Evolutionary conservation across 148 eudicot genomes (phyloP).

Genomic region (Salicornia ramosissima): DNA sequence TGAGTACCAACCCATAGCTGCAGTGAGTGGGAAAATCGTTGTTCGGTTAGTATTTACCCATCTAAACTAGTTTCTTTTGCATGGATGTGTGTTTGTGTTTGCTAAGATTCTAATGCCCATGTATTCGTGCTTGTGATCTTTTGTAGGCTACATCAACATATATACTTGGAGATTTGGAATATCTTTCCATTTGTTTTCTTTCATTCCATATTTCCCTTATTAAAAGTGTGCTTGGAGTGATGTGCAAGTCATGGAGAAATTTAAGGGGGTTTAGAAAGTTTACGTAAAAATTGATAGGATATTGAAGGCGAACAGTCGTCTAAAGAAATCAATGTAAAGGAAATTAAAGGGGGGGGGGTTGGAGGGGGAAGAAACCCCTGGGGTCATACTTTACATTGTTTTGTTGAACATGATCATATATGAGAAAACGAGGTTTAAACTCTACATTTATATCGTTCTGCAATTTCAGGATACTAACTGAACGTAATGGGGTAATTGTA

Average conservation of each 20-base stretch:
- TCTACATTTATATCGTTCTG: background rate
- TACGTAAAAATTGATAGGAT: background rate
- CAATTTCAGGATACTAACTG: background rate
- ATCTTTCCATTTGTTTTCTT: background rate
- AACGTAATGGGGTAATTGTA: background rate
- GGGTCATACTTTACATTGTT: no score
- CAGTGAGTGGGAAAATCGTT: constrained; percentile 54
- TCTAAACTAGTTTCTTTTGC: constrained; percentile 6
- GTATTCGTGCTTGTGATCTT: background rate
- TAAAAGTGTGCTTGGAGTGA: background rate
- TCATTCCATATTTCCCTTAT: background rate
- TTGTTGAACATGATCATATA: background rate
- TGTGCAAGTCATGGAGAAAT: background rate
- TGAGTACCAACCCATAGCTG: constrained; percentile 71
- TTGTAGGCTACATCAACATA: background rate
- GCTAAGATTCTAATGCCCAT: background rate
- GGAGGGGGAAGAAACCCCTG: no score
- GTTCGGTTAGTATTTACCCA: constrained; percentile 48
- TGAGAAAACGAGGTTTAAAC: background rate
- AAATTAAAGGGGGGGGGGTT: no score
- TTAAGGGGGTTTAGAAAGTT: background rate
- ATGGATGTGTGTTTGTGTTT: background rate
- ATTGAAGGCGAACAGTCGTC: background rate
- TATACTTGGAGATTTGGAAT: background rate
- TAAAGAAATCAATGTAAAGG: background rate